phyloP scores from a whole-genome alignment of 1,139 yeast species.

The Ogataea hybrid region DNA sequence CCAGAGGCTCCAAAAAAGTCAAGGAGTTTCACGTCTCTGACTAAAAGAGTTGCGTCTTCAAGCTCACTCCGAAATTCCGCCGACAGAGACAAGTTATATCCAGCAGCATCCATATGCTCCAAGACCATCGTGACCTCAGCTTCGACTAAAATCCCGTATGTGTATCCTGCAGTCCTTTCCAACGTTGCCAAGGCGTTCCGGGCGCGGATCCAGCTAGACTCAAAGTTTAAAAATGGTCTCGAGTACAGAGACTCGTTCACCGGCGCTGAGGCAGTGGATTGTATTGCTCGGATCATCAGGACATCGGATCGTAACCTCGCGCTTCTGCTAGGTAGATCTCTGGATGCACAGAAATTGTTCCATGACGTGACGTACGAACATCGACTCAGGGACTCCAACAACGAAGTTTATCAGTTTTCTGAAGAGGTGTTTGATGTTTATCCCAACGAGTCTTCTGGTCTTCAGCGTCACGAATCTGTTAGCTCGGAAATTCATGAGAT shows the following conservation, averaged over 20 bases:
- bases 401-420: constrained; percentile 86
- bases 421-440: constrained; percentile 40
- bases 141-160: constrained; percentile 52
- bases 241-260: constrained; percentile 94
- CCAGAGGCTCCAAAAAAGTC: constrained; percentile 29
- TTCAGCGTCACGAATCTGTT: constrained; percentile 27
- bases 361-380: constrained; percentile 97
- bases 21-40: constrained; percentile 32
- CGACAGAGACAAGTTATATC: constrained; percentile 25
- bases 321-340: constrained; percentile 79
- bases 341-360: constrained; percentile 92
- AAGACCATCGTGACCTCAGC: constrained; percentile 44
- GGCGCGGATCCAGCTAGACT: constrained; percentile 68
- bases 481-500: constrained; percentile 18
- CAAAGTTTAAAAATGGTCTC: constrained; percentile 89
- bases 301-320: constrained; percentile 93
- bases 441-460: constrained; percentile 14
- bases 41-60: constrained; percentile 31
- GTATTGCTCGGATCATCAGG: constrained; percentile 77
- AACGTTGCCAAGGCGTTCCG: constrained; percentile 79
- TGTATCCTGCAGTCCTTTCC: constrained; percentile 87
- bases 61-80: constrained; percentile 29
- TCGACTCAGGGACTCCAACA: constrained; percentile 79
- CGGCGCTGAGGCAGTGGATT: constrained; percentile 92
- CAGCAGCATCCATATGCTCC: constrained; percentile 27